Evolutionary conservation across 129 eudicot genomes (phyloP).

Genomic region (Lactuca sativa): DNA sequence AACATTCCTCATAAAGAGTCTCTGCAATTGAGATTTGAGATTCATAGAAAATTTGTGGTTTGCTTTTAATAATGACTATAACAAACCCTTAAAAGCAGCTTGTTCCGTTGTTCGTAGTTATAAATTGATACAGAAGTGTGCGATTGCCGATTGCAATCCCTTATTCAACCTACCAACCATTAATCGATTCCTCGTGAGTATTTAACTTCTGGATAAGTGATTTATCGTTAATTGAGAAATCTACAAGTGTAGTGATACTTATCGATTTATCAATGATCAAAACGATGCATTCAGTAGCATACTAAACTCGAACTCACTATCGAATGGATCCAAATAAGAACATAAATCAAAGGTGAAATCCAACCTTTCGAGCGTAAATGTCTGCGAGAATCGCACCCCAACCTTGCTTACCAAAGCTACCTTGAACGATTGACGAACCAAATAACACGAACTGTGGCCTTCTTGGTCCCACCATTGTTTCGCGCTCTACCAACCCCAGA

Average conservation of each 20-base stretch:
- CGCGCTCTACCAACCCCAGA: background rate
- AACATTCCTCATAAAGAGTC: background rate
- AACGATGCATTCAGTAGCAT: background rate
- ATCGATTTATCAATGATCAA: background rate
- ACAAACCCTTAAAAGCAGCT: too few relatives aligned
- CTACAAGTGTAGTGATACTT: background rate
- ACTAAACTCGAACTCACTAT: background rate
- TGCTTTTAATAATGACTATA: too few relatives aligned
- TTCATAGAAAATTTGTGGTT: too few relatives aligned
- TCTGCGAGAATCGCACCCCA: slow-evolving; percentile 63
- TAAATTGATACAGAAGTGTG: background rate
- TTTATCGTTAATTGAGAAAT: background rate
- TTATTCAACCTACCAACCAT: background rate
- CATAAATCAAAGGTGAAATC: background rate
- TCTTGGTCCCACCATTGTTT: slow-evolving; percentile 46
- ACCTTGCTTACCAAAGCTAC: slow-evolving; percentile 39
- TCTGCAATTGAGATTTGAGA: background rate
- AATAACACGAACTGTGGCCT: slow-evolving; percentile 58
- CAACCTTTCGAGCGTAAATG: slow-evolving; percentile 51
- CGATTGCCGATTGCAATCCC: background rate
- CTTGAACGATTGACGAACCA: slow-evolving; percentile 68
- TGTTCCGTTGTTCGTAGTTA: background rate
- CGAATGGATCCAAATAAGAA: background rate
- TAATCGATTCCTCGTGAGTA: background rate
- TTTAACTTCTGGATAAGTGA: background rate